Evolutionary conservation across 1,284 basidiomycete genomes (phyloP), one percentile per base, ranked within the genome.

Genomic region (Fomitiporia mediterranea): DNA sequence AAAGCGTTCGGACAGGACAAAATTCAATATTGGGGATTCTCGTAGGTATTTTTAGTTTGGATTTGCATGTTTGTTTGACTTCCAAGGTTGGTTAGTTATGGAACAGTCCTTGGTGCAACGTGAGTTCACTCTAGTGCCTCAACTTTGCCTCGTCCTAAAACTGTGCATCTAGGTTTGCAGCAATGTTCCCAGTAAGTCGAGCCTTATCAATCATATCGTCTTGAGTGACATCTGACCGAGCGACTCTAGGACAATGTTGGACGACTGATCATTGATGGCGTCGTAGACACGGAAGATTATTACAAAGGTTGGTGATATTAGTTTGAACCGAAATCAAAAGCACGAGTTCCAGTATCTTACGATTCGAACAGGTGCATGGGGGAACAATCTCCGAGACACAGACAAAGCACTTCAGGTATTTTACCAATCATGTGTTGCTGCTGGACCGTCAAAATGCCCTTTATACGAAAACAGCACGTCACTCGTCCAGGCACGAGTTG

Each of bases 21-120:
- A 43, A 49, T 69, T 9, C 61, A 62, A 38, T 69, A 67, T 49
- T 68, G 66, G 66, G 67, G 66, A 2, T 66, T 67, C 58, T 63
- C 60, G 64, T 65, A 28, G 50, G 63, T 30, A 11, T 2, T 23
- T 21, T 57, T 19, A 8, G 13, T 39, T 15, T 32, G 30, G n/a
- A 11, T 42, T 5, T n/a, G 27, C 52, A 17, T 13, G 19, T 39
- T 13, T n/a, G 19, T 52, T 25, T 46, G n/a, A 34, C 25, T 32
- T 21, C 58, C 25, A 9, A n/a, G n/a, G n/a, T n/a, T 53, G 7
- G 13, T 13, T 43, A 65, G 64, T 1, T 67, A 66, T 57, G 63
- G 63, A 13, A 62, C 61, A 4, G 47, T 63, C 15, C 51, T 66
- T 17, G 64, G 64, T 9, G 59, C 58, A 42, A 64, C 63, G 62